Evolutionary conservation across 495 filamentous ascomycete species (phyloP).

Genomic region (Xylaria longipes): DNA sequence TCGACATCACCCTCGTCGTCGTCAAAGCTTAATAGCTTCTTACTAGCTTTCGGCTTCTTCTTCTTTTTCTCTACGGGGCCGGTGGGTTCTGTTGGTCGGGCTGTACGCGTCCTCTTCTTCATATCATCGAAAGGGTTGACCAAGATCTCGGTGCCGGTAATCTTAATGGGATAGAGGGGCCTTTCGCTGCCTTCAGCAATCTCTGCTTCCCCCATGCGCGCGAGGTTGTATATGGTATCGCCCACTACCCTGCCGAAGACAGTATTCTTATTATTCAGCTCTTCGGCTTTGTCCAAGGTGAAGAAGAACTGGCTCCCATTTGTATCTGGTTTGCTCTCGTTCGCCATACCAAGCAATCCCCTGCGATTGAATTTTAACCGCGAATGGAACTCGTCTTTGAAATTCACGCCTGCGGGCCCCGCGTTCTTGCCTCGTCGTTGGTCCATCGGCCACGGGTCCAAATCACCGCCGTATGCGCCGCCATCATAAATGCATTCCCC

Average conservation of each 20-base stretch:
- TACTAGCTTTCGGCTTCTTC: conserved; percentile 76
- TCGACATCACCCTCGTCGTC: conserved; percentile 81
- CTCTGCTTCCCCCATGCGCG: conserved; percentile 90
- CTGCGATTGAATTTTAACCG: conserved; percentile 91
- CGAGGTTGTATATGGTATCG: conserved; percentile 93
- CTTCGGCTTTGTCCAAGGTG: conserved; percentile 80
- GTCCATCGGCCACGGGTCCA: conserved; percentile 68
- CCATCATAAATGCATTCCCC: conserved; percentile 91
- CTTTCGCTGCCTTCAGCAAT: conserved; percentile 79
- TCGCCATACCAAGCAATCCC: conserved; percentile 93
- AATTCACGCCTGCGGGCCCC: conserved; percentile 61
- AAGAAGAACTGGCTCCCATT: conserved; percentile 98
- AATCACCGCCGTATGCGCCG: conserved; percentile 71
- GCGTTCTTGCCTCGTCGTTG: conserved; percentile 63
- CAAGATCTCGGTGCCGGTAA: conserved; percentile 80
- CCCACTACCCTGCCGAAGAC: conserved; percentile 92
- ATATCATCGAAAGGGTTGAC: conserved; percentile 92
- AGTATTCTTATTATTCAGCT: conserved; percentile 88
- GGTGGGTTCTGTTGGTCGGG: conserved; percentile 48
- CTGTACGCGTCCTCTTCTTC: conserved; percentile 68
- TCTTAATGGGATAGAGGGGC: conserved; percentile 84
- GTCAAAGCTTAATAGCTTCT: conserved; percentile 87
- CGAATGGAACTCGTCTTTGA: conserved; percentile 90
- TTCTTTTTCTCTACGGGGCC: conserved; percentile 66
- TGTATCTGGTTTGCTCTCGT: conserved; percentile 71